Conservation (phyloP, 768 basidiomycete species). For the Naematelia encephala region DNA sequence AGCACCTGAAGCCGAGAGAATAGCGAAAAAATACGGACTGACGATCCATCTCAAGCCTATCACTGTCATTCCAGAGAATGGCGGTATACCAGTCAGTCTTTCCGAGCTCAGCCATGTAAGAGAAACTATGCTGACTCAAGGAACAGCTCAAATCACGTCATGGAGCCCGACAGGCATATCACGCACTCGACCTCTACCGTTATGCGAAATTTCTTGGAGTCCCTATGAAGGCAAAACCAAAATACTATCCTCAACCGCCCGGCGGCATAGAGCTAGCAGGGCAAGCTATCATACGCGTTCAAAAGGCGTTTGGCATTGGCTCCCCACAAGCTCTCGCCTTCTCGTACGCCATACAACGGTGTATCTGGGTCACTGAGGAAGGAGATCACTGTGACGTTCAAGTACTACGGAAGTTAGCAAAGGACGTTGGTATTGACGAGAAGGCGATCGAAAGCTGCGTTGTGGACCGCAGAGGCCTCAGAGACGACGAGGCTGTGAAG, state of each 20-base stretch:
- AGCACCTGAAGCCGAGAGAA: conserved; percentile 23
- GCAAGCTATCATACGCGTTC: conserved; percentile 34
- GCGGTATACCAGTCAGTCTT: conserved; percentile 34
- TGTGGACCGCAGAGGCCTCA: conserved; percentile 22
- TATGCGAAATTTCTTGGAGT: conserved; percentile 16
- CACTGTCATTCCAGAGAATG: conserved; percentile 33
- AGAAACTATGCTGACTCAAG: conserved; percentile 7
- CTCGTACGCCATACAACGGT: conserved; percentile 29
- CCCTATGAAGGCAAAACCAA: conserved; percentile 22
- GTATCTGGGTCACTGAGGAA: conserved; percentile 38
- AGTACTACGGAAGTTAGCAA: conserved; percentile 17
- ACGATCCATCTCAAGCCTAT: conserved; percentile 36
- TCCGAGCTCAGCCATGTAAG: too few species aligned
- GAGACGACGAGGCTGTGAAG: conserved; percentile 20
- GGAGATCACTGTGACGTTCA: conserved; percentile 26
- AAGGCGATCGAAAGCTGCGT: conserved; percentile 16
- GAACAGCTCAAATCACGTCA: conserved; percentile 33
- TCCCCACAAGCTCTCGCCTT: conserved; percentile 20
- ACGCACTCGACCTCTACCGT: conserved; percentile 34
- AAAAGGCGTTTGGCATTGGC: conserved; percentile 23
- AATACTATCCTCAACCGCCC: conserved; percentile 28
- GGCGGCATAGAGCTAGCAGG: conserved; percentile 27
- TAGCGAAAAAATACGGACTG: conserved; percentile 23
- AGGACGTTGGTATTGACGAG: conserved; percentile 18
- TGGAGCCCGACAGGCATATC: conserved; percentile 34